A percentile compares a stretch with the other conserved stretches of the same genome.
phyloP scores from a whole-genome alignment of 345 rosid species.

The Salix dunnii region DNA sequence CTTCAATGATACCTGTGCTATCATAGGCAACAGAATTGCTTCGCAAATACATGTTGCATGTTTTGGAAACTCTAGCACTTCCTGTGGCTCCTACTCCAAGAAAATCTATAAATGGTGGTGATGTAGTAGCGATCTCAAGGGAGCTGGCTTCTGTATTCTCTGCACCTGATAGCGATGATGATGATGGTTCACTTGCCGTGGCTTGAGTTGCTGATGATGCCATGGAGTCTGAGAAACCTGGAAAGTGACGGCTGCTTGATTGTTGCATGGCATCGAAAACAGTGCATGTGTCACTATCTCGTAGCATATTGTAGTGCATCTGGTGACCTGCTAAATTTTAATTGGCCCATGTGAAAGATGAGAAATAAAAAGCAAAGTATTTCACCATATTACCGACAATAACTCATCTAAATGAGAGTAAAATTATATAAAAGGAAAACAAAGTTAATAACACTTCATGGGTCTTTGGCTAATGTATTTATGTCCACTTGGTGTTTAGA shows the following conservation, averaged over 20 bases:
- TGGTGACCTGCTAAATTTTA: slow-evolving; percentile 21
- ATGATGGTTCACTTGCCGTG: slow-evolving; percentile 41
- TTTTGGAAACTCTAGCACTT: not conserved
- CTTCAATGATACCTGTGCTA: too few species aligned
- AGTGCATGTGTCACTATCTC: slow-evolving; percentile 23
- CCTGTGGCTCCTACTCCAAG: slow-evolving; percentile 51
- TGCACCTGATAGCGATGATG: slow-evolving; percentile 35
- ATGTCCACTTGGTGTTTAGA: too few species aligned
- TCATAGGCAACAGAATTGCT: too few species aligned
- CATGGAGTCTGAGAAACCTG: slow-evolving; percentile 30
- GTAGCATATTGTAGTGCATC: slow-evolving; percentile 22
- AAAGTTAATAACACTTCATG: too few species aligned
- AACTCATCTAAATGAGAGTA: too few species aligned
- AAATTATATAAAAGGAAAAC: too few species aligned
- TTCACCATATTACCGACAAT: too few species aligned
- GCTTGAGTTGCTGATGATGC: slow-evolving; percentile 39
- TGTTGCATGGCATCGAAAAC: slow-evolving; percentile 28
- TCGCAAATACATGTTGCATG: too few species aligned
- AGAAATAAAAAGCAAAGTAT: too few species aligned
- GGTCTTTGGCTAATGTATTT: too few species aligned
- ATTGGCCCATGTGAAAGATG: too few species aligned
- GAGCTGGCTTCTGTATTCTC: slow-evolving; percentile 25
- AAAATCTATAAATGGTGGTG: slow-evolving; percentile 60
- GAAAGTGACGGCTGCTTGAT: slow-evolving; percentile 23
- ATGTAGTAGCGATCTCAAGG: slow-evolving; percentile 8